These are phyloP conservation scores for Solanum clarkiae DNA, from an alignment of 257 asterid genomes.

Conservation along the genomic window DNA sequence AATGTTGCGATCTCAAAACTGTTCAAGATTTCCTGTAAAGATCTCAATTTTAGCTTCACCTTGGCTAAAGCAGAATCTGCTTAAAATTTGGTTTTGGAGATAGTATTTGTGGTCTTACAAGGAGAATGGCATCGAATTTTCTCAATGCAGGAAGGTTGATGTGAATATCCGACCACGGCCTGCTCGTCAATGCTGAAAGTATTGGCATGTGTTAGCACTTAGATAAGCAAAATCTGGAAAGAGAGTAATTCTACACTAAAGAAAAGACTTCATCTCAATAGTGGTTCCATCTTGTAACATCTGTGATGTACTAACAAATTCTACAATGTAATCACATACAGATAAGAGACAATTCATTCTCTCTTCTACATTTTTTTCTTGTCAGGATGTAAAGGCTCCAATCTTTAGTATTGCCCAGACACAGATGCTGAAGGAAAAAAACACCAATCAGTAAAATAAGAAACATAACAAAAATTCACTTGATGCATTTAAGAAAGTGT, in stretches of 20 bases:
- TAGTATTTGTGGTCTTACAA: constrained; percentile 33
- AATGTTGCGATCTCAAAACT: constrained; percentile 65
- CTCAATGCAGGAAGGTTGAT: constrained; percentile 71
- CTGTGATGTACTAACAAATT: constrained; percentile 49
- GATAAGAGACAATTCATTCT: constrained; percentile 72
- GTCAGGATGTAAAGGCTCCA: constrained; percentile 61
- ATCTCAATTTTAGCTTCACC: not conserved
- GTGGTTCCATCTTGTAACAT: constrained; percentile 40
- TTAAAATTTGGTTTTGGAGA: not conserved
- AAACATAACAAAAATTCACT: not conserved
- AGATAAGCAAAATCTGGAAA: not conserved
- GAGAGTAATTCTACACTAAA: not conserved
- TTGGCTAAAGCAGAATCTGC: not conserved
- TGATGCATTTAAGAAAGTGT: not conserved
- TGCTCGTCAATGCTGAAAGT: constrained; percentile 51
- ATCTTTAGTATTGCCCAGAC: constrained; percentile 63
- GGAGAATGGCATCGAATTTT: constrained; percentile 69
- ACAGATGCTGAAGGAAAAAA: constrained; percentile 50
- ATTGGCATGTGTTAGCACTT: not conserved
- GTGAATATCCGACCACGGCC: constrained; percentile 73
- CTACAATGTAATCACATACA: not conserved
- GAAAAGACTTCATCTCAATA: constrained; percentile 37
- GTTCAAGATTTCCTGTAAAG: constrained; percentile 55
- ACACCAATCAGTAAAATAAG: not conserved
- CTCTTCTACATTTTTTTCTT: constrained; percentile 74